Conservation (phyloP, 2,329 filamentous ascomycete species). For the Lachnellula cervina region DNA sequence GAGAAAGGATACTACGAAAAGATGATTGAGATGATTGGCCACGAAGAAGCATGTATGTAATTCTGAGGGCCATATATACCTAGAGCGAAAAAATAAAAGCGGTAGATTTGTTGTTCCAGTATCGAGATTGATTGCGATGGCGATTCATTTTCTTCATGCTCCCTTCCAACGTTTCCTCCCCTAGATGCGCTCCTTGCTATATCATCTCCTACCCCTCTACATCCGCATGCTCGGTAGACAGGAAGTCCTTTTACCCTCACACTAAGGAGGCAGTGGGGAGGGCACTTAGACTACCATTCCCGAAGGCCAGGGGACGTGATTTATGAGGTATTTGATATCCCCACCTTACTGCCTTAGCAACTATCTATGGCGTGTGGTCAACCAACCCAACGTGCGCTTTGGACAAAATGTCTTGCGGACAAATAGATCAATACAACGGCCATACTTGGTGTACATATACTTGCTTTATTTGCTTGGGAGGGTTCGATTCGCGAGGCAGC, state of each 20-base stretch:
- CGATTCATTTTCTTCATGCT: background rate
- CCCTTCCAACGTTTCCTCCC: background rate
- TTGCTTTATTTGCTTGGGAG: too few relatives aligned
- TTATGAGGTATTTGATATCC: background rate
- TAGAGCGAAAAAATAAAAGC: slow-evolving; percentile 2
- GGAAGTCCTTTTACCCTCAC: too few relatives aligned
- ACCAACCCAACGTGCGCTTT: background rate
- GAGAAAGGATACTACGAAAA: slow-evolving; percentile 6
- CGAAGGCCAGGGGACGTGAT: too few relatives aligned
- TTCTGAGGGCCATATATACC: background rate
- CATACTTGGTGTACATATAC: too few relatives aligned
- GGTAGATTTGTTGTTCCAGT: slow-evolving; percentile 4
- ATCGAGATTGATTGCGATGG: slow-evolving; percentile 8
- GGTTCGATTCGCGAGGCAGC: too few relatives aligned
- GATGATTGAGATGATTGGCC: slow-evolving; percentile 9
- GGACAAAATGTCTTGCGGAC: background rate
- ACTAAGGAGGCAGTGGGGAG: too few relatives aligned
- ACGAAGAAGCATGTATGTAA: background rate
- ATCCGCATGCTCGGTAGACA: too few relatives aligned
- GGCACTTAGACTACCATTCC: too few relatives aligned
- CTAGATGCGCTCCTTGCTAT: background rate
- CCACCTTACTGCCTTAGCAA: background rate
- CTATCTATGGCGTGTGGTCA: background rate
- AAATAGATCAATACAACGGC: background rate
- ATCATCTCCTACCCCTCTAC: background rate